phyloP scores from a whole-genome alignment of 257 asterid species.

The Solanum gracilifrons region DNA sequence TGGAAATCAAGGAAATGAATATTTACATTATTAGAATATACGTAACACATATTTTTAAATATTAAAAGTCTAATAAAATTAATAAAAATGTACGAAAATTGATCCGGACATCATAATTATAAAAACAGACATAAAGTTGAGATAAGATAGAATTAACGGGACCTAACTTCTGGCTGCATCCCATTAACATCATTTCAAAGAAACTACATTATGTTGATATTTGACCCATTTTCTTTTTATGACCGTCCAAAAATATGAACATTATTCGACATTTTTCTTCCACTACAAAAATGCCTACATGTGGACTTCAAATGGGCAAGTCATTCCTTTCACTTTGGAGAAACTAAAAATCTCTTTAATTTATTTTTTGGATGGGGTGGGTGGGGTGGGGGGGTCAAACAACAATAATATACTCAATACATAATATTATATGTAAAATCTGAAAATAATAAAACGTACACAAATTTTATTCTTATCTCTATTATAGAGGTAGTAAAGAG shows the following conservation, averaged over 20 bases:
- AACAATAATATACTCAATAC: too few species aligned
- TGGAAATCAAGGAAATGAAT: too few species aligned
- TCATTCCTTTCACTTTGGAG: background rate
- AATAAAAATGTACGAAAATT: too few species aligned
- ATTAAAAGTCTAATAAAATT: too few species aligned
- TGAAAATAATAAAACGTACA: too few species aligned
- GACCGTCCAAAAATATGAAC: background rate
- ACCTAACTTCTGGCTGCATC: constrained; percentile 20
- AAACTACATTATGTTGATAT: background rate
- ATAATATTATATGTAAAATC: too few species aligned
- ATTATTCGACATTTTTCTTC: background rate
- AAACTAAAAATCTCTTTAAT: background rate
- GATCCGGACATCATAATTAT: background rate
- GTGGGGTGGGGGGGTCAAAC: too few species aligned
- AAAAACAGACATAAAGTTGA: background rate
- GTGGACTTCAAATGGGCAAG: constrained; percentile 12
- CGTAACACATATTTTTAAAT: too few species aligned
- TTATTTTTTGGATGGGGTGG: too few species aligned
- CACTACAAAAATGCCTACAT: background rate
- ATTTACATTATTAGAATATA: too few species aligned
- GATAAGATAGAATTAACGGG: background rate
- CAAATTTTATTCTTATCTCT: too few species aligned
- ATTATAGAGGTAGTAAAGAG: too few species aligned
- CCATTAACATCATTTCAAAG: constrained; percentile 15
- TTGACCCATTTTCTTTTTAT: background rate